Base-by-base conservation (phyloP, 768 basidiomycete species). In the Podaxis pistillaris region DNA sequence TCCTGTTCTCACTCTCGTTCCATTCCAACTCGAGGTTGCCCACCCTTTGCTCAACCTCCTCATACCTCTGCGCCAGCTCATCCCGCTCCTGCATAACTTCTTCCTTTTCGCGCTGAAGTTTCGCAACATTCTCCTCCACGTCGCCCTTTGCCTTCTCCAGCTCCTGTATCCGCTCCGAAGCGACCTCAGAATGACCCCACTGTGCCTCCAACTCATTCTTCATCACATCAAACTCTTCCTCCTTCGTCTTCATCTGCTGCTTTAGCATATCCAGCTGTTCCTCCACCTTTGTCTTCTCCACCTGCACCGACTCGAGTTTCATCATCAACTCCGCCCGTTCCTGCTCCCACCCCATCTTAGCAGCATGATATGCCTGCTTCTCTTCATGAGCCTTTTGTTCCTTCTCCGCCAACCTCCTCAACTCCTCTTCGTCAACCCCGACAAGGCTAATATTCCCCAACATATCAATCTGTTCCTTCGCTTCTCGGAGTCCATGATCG, bases 191-290 rank as follows among this genome's bases (percentile, higher is more conserved):
- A 61, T 85, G 76, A 37, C 78, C 75, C 89, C 89, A 91, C 72
- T 91, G 89, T 9, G 85, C 83, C 67, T 91, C 86, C 36, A 91
- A 70, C 72, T 93, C 89, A 0, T 72, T 69, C 70, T 87, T 86
- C 65, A 90, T 72, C 24, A 83, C 75, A 6, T 61, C 70, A 49
- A 77, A 75, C 63, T 84, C 81, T 28, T 81, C 79, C 13, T 83
- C 78, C 51, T 78, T 75, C 7, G 73, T 70, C 44, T 74, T 73
- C 54, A 83, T 68, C 50, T 76, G 77, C 51, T 76, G 70, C 60
- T 76, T 77, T 52, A 77, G 68, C 11, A 73, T 73, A 64, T 81
- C 76, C 52, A 83, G 51, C 60, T 85, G 78, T 44, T 79, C 77
- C 52, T 80, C 76, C 13, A 82, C 71, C 1, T 70, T 68, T 4